Evolutionary conservation across 2,329 filamentous ascomycete species (phyloP).

Genomic region (Blastomyces gilchristii): DNA sequence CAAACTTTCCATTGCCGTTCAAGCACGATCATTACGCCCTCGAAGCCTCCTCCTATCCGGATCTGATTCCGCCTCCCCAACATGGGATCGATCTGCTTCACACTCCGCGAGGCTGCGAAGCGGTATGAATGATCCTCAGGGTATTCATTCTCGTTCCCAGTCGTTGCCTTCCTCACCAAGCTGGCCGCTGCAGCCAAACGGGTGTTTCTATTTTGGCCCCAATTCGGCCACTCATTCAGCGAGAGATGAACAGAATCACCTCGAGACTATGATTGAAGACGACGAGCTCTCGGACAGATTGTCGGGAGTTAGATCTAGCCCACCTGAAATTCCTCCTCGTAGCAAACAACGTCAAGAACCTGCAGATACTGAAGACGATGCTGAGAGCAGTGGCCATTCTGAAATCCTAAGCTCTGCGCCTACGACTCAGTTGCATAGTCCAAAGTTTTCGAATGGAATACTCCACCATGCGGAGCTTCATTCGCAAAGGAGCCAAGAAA

Average conservation of each 20-base stretch:
- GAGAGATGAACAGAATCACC: constrained; percentile 21
- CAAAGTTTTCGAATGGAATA: neutral
- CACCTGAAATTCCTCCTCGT: constrained; percentile 9
- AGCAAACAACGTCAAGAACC: constrained; percentile 1
- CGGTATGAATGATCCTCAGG: neutral
- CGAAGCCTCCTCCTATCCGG: constrained; percentile 33
- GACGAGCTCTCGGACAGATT: constrained; percentile 17
- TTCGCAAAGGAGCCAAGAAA: neutral
- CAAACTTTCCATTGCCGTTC: constrained; percentile 11
- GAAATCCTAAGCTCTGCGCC: neutral
- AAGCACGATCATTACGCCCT: constrained; percentile 24
- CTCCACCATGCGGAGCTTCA: neutral
- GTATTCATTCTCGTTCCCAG: constrained; percentile 11
- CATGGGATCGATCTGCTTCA: constrained; percentile 19
- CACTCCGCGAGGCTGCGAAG: constrained; percentile 17
- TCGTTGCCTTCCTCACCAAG: constrained; percentile 11
- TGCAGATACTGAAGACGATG: neutral
- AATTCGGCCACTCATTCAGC: constrained; percentile 19
- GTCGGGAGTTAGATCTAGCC: constrained; percentile 6
- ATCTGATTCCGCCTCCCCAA: constrained; percentile 22
- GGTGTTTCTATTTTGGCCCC: constrained; percentile 5
- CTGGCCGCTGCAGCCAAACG: neutral
- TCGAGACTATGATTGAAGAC: constrained; percentile 33
- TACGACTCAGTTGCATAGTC: neutral
- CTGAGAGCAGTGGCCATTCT: neutral